These are phyloP conservation scores for Rehmannia glutinosa DNA, from an alignment of 257 asterid genomes.

Conservation along the genomic window DNA sequence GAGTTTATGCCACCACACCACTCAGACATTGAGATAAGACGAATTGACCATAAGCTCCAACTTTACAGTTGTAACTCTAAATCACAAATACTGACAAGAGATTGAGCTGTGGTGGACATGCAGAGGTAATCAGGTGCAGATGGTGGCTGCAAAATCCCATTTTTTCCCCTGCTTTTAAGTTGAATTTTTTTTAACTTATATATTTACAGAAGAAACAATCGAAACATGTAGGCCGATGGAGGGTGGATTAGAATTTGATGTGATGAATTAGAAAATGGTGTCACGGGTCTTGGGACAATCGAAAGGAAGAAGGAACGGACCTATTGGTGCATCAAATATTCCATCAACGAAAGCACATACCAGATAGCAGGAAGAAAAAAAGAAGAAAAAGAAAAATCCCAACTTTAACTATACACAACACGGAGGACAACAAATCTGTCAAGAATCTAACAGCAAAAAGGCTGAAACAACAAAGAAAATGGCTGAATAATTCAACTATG, in stretches of 20 bases:
- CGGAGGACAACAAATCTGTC: not conserved
- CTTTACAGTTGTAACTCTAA: not conserved
- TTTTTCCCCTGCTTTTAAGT: not conserved
- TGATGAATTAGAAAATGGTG: not conserved
- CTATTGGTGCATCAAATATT: no score
- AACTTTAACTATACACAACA: no score
- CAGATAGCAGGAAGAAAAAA: no score
- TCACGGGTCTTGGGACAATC: no score
- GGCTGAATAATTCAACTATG: not conserved
- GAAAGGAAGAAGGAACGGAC: no score
- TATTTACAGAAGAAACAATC: not conserved
- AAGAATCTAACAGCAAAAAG: not conserved
- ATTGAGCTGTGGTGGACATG: not conserved
- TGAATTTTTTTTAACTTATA: not conserved
- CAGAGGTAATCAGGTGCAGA: not conserved
- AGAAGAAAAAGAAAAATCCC: no score
- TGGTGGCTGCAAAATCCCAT: not conserved
- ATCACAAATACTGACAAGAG: not conserved
- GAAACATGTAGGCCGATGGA: not conserved
- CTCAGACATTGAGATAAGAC: not conserved
- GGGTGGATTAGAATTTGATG: not conserved
- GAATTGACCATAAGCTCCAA: not conserved
- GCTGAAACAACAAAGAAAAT: not conserved
- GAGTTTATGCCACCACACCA: not conserved
- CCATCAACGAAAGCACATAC: not conserved